phyloP scores from a whole-genome alignment of 352 stramenopile species.

The Phytophthora quininea region DNA sequence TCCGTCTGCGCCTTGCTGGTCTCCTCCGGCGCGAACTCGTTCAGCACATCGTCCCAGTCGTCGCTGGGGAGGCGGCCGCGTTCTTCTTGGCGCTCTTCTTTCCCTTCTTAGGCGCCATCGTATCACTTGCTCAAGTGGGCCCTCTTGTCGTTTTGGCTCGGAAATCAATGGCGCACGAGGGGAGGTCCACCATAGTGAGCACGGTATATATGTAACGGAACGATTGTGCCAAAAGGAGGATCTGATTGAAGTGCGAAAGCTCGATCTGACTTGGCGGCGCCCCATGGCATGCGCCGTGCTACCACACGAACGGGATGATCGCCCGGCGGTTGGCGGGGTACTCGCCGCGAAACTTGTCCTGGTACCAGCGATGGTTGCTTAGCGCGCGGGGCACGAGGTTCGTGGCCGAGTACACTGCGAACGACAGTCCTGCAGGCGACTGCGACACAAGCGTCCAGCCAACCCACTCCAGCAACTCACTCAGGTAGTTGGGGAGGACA shows the following conservation, averaged over 20 bases:
- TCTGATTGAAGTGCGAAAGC: background rate
- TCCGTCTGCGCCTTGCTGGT: conserved; percentile 17
- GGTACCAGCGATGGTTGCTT: conserved; percentile 63
- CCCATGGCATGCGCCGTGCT: background rate
- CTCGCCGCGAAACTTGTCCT: conserved; percentile 55
- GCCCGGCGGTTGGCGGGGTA: conserved; percentile 44
- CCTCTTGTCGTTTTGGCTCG: conserved; percentile 1
- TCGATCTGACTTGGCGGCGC: too few relatives aligned
- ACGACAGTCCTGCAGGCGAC: conserved; percentile 58
- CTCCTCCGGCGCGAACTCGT: conserved; percentile 58
- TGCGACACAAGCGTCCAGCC: conserved; percentile 67
- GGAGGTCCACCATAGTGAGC: background rate
- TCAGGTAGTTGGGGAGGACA: conserved; percentile 83
- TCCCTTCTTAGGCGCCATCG: conserved; percentile 84
- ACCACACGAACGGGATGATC: conserved; percentile 52
- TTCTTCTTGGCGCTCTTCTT: conserved; percentile 77
- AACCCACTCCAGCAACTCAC: conserved; percentile 76
- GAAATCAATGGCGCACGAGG: conserved; percentile 33
- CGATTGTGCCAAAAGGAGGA: conserved; percentile 6
- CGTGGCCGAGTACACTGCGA: conserved; percentile 54
- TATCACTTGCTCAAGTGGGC: conserved; percentile 7
- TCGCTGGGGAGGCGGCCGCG: conserved; percentile 40
- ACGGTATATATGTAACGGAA: background rate
- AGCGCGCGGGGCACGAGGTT: conserved; percentile 56
- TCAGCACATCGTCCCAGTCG: conserved; percentile 77